A percentile compares a stretch with the other conserved stretches of the same genome.
phyloP scores from a whole-genome alignment of 1,139 yeast genomes.

The Pichia sp. region DNA sequence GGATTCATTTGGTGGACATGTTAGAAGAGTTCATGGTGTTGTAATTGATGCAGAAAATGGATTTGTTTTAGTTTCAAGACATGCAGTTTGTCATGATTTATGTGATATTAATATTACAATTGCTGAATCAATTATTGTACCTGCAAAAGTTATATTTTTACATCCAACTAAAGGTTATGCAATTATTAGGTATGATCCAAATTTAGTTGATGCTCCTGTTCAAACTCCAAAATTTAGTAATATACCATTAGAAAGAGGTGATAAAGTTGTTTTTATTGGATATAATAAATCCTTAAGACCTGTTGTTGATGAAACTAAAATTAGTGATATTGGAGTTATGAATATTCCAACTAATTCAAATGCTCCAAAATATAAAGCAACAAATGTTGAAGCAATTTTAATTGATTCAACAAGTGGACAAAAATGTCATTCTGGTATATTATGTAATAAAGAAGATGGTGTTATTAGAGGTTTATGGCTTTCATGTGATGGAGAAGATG shows the following conservation, averaged over 20 bases:
- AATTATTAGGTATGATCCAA: constrained; percentile 76
- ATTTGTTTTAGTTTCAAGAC: constrained; percentile 70
- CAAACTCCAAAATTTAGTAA: constrained; percentile 58
- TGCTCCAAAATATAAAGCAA: constrained; percentile 79
- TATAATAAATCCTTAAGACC: constrained; percentile 66
- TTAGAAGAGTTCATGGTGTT: constrained; percentile 66
- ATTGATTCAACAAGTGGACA: constrained; percentile 68
- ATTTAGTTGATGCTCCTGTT: constrained; percentile 55
- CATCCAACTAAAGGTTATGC: constrained; percentile 90
- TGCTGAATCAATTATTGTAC: constrained; percentile 80
- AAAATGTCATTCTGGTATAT: constrained; percentile 70
- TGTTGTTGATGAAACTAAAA: constrained; percentile 68
- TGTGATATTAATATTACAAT: constrained; percentile 72
- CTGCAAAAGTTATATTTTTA: constrained; percentile 73
- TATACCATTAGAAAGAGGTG: constrained; percentile 65
- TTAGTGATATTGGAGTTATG: constrained; percentile 69
- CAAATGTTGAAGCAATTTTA: constrained; percentile 71
- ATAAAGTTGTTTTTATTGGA: constrained; percentile 70
- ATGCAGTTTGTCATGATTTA: constrained; percentile 78
- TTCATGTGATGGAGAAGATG: constrained; percentile 67
- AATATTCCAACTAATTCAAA: constrained; percentile 64
- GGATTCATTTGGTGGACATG: constrained; percentile 65
- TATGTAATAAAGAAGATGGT: constrained; percentile 77
- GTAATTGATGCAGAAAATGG: constrained; percentile 78
- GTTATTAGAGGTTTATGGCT: constrained; percentile 80